A percentile compares a stretch with the other conserved stretches of the same genome.
phyloP scores from a whole-genome alignment of 148 eudicot species.

The Tetragonia tetragonoides region DNA sequence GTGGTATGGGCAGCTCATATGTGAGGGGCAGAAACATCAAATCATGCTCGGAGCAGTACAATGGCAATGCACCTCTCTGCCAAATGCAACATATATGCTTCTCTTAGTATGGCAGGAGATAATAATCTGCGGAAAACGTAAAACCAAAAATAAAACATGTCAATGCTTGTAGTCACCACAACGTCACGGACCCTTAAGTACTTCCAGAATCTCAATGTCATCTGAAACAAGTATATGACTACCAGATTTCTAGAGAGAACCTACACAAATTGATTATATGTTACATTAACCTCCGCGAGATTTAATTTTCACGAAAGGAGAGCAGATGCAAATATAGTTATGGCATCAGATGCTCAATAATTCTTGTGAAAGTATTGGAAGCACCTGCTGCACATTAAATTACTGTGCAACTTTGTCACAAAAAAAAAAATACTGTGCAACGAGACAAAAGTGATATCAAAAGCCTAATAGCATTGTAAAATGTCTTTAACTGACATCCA shows the following conservation, averaged over 20 bases:
- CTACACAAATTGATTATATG: not conserved
- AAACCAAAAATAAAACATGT: constrained; percentile 3
- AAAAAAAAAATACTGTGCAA: too few species aligned
- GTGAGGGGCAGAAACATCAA: constrained; percentile 82
- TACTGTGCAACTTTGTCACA: too few species aligned
- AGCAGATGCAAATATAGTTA: not conserved
- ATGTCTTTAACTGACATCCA: too few species aligned
- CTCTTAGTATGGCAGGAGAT: constrained; percentile 19
- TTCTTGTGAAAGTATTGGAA: not conserved
- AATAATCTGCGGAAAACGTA: constrained; percentile 21
- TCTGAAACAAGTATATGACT: not conserved
- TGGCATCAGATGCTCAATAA: not conserved
- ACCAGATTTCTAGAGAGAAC: not conserved
- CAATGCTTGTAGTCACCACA: constrained; percentile 7
- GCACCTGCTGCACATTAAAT: too few species aligned
- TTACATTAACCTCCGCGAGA: not conserved
- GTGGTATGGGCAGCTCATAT: constrained; percentile 60
- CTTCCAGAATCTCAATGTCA: not conserved
- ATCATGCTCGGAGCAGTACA: constrained; percentile 50
- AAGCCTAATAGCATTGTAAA: too few species aligned
- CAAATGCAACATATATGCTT: constrained; percentile 34
- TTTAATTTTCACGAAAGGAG: not conserved
- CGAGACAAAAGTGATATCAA: too few species aligned
- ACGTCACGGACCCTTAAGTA: not conserved
- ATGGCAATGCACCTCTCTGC: constrained; percentile 99